Evolutionary conservation across 2,329 filamentous ascomycete species (phyloP), one percentile per base, ranked within the genome.

Genomic region (Tolypocladium amazonense): DNA sequence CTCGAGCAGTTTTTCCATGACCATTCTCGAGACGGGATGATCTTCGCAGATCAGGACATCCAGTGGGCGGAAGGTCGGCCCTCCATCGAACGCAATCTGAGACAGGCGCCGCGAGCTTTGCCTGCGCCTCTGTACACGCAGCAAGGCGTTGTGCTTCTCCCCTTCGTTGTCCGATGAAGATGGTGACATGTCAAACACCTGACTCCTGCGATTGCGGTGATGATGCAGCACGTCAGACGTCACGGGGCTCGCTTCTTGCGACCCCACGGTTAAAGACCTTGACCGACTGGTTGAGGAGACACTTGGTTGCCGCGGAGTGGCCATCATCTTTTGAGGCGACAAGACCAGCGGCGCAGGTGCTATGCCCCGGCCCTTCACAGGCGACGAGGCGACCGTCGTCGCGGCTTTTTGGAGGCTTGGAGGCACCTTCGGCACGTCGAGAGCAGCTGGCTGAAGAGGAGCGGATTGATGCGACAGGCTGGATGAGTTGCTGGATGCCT

Each of bases 141-240:
- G 81, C 14, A 97, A 79, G 1, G 89, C 92, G 71, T 92, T 96
- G 9, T 92, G 89, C 68, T 95, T 90, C 53, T 93, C 89, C 56
- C 95, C 92, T 74, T 99, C 94, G 61, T 96, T 99, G 70, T 99
- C 94, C 0, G 94, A 99, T 0, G 93, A 97, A 0, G 94, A 97
- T 3, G 94, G 94, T 2, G 94, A 99, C 75, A 97, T 89, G 71
- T 97, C 93, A 67, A 97, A 91, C 2, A 97, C 88, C 68, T 97
- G 94, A 70, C 93, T 97, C 66, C 92, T 85, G 45, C 94, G 87
- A 72, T 97, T 97, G 67, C 92, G 87, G 69, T 97, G 92, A 57
- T 87, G 84, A 52, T 88, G 84, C 59, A 90, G 81, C 57, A 89
- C 83, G 58, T 88, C 85, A 2, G 87, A 79, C 9, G 84, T 77